Base-by-base conservation (phyloP, 495 filamentous ascomycete species). In the Parmelia sp. region DNA sequence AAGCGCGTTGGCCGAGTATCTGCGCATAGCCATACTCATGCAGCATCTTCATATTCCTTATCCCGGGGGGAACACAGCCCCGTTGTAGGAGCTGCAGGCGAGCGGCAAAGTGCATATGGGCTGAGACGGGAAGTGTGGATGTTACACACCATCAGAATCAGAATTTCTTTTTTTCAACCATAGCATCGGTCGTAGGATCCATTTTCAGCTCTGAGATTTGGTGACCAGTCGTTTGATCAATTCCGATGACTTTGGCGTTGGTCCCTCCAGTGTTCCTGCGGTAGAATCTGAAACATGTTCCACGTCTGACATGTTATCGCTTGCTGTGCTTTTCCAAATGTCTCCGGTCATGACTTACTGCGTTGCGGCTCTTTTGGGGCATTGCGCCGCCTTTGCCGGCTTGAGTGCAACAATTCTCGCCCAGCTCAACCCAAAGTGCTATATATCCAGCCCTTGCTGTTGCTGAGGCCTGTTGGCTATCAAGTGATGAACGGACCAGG, bases 91-190 rank as follows among this genome's bases (percentile, higher is more conserved):
- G 27, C 27, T 55, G 51, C 49, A 33, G 49, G 4, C 27, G 49
- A 19, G 49, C 51, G 51, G 51, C 51, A 55, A 55, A 33, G 51
- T 55, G 51, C 51, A 51, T 33, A n/a, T 21, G 27, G 19, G 51
- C 51, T 55, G 51, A 10, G 5, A 2, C 5, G 49, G 27, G 19
- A 53, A 53, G 12, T 8, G 27, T 53, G 27, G 9, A 55, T 35
- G 15, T 33, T 10, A 55, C 27, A 25, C 49, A 53, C 49, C 49
- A 53, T 31, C 49, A 29, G 49, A 29, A 4, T 21, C 19, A 21
- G 10, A 15, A 55, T 7, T 25, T 33, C 15, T 55, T 17, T 35
- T 5, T 27, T 21, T 31, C 51, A 27, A 55, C 17, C 29, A 33
- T 55, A 55, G 51, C 51, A 33, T 21, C 29, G 51, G 51, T 33